phyloP scores from a whole-genome alignment of 352 stramenopile genomes.

The Peronospora belbahrii region DNA sequence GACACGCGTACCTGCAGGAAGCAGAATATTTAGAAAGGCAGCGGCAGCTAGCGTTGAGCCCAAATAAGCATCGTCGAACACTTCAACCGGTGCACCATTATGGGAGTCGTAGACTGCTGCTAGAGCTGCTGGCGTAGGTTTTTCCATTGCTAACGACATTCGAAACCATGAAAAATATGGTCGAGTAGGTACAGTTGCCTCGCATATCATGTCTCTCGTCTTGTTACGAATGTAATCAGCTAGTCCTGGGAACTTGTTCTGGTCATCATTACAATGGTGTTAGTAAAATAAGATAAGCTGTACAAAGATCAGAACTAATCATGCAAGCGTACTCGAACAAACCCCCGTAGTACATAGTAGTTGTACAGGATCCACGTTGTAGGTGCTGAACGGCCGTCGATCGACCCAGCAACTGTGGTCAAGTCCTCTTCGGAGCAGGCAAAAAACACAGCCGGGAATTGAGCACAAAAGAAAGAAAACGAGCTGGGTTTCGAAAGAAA shows the following conservation, averaged over 20 bases:
- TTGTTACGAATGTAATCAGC: conserved; percentile 69
- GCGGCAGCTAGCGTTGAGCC: conserved; percentile 56
- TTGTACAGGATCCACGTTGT: conserved; percentile 60
- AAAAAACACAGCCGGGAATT: conserved; percentile 56
- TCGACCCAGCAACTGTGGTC: conserved; percentile 1
- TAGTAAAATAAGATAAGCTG: conserved; percentile 1
- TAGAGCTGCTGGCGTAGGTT: conserved; percentile 12
- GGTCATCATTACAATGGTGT: conserved; percentile 2
- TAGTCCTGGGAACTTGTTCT: conserved; percentile 74
- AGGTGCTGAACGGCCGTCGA: neutral
- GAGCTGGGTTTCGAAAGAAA: conserved; percentile 51
- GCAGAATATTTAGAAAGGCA: conserved; percentile 61
- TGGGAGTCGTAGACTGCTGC: conserved; percentile 41
- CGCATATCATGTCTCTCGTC: conserved; percentile 60
- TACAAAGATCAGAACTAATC: neutral
- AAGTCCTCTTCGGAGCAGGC: conserved; percentile 27
- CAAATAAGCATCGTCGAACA: conserved; percentile 48
- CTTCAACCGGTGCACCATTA: conserved; percentile 22
- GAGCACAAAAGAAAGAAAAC: conserved; percentile 72
- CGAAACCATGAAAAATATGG: conserved; percentile 4
- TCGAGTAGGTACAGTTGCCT: conserved; percentile 12
- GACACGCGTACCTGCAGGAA: conserved; percentile 43
- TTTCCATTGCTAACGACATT: neutral
- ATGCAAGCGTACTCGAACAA: conserved; percentile 43
- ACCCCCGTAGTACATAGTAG: conserved; percentile 64